Percentiles rank a stretch among this genome's conserved stretches.
Conservation (phyloP, 805 yeast genomes). For the Lachancea thermotolerans region DNA sequence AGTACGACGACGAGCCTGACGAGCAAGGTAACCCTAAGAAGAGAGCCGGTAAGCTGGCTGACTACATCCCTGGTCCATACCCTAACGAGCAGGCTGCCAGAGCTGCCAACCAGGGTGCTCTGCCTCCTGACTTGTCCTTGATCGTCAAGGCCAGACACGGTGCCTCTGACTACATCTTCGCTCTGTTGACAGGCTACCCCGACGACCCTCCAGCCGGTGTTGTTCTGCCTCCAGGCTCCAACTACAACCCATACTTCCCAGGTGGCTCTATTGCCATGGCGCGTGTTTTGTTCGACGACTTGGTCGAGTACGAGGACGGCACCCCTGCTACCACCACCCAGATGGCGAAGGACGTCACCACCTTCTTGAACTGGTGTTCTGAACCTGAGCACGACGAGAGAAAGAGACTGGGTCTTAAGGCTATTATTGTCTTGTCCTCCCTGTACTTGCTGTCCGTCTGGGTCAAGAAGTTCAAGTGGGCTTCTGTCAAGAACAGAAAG, state of each 20-base stretch:
- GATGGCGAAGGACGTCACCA: conserved; percentile 97
- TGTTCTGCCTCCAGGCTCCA: conserved; percentile 82
- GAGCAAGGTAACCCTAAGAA: conserved; percentile 97
- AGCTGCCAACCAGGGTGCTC: conserved; percentile 98
- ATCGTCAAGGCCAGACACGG: conserved; percentile 99
- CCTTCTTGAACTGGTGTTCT: conserved; percentile 96
- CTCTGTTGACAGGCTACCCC: conserved; percentile 96
- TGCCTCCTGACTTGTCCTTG: conserved; percentile 95
- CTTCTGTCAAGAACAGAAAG: conserved; percentile 91
- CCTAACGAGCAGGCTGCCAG: conserved; percentile 98
- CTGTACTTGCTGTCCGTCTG: conserved; percentile 77
- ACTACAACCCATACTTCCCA: conserved; percentile 99
- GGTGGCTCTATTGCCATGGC: conserved; percentile 99
- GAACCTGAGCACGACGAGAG: conserved; percentile 99
- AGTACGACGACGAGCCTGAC: conserved; percentile 97
- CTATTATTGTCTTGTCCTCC: conserved; percentile 69
- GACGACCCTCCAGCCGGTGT: conserved; percentile 99
- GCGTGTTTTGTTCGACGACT: conserved; percentile 93
- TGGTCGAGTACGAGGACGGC: conserved; percentile 98
- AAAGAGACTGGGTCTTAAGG: conserved; percentile 94
- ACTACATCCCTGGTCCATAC: conserved; percentile 90
- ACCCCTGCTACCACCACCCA: conserved; percentile 97
- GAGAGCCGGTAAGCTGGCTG: conserved; percentile 98
- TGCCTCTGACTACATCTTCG: conserved; percentile 89
- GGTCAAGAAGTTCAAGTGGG: conserved; percentile 98